Evolutionary conservation across 305 asterid species (phyloP), one percentile per base, ranked within the genome.

Genomic region (Striga hermonthica): DNA sequence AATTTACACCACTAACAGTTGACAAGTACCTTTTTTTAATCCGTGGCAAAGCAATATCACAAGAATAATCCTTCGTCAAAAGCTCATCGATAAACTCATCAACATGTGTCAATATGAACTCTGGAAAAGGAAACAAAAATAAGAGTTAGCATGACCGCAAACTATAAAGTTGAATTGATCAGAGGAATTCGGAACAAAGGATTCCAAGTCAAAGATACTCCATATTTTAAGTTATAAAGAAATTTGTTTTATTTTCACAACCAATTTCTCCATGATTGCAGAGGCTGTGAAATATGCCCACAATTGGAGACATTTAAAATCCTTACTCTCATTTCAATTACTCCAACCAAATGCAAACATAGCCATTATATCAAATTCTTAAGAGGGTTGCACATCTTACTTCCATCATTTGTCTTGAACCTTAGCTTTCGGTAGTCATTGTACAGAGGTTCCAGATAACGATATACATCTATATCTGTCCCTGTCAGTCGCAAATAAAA

Each of bases 401-500:
- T 76, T 68, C 95, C 96, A 67, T 90, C 96, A 53, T 75, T 70
- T 10, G 70, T 61, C 75, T 77, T 82, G 61, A 47, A 69, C 81
- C 95, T 84, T 71, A 88, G 77, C 87, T 93, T 93, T 68, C 97
- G 78, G 70, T 93, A 93, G 76, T 93, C 98, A 73, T 93, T 93
- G 73, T 90, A 93, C 68, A 93, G 64, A 5, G 98, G 97, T 74
- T 93, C 96, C 52, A 93, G 78, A 78, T 93, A 93, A 22, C 92
- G 86, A 72, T 88, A 93, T 4, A 90, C 82, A 76, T 93, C 99
- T 50, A 93, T 68, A 70, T 90, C 97, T 0, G 86, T 93, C 66
- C 92, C 98, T 2, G 98, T 93, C 66, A 90, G 86, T n/a, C 97
- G 84, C 80, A 93, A 74, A 82, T 93, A 93, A 70, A 93, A 93